Conservation (phyloP, 164 flowering plant species). For the Liquidambar formosana region DNA sequence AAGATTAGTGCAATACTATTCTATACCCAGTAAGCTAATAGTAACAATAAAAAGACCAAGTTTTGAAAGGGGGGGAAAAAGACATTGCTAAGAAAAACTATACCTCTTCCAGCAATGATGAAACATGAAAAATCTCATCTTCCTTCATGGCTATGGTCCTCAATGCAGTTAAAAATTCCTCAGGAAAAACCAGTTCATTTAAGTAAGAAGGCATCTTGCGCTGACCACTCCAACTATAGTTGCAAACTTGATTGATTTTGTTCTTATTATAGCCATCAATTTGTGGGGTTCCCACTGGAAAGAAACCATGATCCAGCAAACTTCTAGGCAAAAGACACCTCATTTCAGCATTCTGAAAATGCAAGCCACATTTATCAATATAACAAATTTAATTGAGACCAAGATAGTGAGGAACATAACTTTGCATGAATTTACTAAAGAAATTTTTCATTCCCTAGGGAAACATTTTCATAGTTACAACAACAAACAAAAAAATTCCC, state of each 20-base stretch:
- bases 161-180: conserved; percentile 74
- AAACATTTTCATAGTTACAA: too few species aligned
- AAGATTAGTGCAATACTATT: too few species aligned
- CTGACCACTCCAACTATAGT: conserved; percentile 89
- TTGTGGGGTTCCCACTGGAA: conserved; percentile 24
- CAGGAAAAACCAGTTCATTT: conserved; percentile 81
- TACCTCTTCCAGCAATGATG: conserved; percentile 89
- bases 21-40: too few species aligned
- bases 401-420: neutral
- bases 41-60: neutral
- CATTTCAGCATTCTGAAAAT: conserved; percentile 76
- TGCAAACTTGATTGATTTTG: conserved; percentile 20
- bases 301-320: conserved; percentile 73
- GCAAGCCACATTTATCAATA: conserved; percentile 1
- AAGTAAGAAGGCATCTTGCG: conserved; percentile 79
- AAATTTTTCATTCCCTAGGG: neutral
- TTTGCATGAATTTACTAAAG: neutral
- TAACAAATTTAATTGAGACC: neutral
- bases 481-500: neutral
- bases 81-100: conserved; percentile 1
- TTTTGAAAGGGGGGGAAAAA: neutral
- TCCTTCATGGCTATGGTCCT: conserved; percentile 91
- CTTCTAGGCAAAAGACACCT: conserved; percentile 83
- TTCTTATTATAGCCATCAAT: conserved; percentile 17
- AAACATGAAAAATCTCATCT: conserved; percentile 64